Base-by-base conservation (phyloP, 164 flowering plant species). In the Santalum album region DNA sequence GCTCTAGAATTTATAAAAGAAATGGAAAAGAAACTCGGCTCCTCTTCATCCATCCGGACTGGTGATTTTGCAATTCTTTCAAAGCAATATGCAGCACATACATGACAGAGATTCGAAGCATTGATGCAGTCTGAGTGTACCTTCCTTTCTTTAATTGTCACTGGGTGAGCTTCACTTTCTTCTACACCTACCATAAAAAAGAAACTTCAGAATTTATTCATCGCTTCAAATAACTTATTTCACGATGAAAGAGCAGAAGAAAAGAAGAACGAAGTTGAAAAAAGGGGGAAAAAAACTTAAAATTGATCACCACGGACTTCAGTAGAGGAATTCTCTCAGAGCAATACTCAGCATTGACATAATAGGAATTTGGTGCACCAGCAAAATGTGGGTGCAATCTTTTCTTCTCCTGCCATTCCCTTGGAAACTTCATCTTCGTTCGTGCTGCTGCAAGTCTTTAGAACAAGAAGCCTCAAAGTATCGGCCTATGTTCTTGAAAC, bases 31-130 rank as follows among this genome's bases (percentile, higher is more conserved):
- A n/a, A 45, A 45, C 49, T 25, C 21, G 49, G 19, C 2, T 20
- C 25, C 15, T 45, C 12, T 45, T 45, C 21, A 20, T 45, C 10
- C 9, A 12, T 17, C 20, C n/a, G 19, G 1, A 17, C 25, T 21
- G 14, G 6, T 20, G 14, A 9, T 6, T 45, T 21, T 1, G 12
- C 25, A 20, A 45, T 22, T 45, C 15, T 45, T 20, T 22, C 49
- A 45, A 20, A 45, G 49, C 49, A 45, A 10, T 45, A 45, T 20
- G 14, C 49, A 45, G 49, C 49, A 22, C 49, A 45, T 10, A 45
- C 49, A 21, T 45, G 49, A 12, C 9, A 45, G 49, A 25, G 49
- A 22, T 45, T 45, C 3, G 49, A 45, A 20, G 49, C 49, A 45
- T 45, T 45, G 15, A 12, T 6, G 12, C 49, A 45, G 9, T 20